Percentiles rank a stretch among this genome's conserved stretches.
Evolutionary conservation across 2,329 filamentous ascomycete species (phyloP).

Genomic region (Talaromyces sp.): DNA sequence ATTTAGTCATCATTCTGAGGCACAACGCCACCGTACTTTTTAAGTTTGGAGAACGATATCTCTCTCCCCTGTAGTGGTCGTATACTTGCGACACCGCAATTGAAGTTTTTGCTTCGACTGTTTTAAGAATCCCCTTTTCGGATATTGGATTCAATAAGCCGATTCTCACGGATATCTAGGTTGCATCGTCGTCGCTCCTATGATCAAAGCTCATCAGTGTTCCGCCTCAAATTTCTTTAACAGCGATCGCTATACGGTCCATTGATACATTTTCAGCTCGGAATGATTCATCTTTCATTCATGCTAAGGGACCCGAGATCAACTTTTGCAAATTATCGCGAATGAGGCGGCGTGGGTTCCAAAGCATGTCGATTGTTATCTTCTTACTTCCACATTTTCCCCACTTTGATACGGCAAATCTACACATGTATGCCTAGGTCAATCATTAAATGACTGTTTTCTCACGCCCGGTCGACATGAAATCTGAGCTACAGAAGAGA

Average conservation of each 20-base stretch:
- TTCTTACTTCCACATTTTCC: background rate
- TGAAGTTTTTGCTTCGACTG: background rate
- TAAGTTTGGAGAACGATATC: background rate
- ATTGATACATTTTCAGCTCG: too few species aligned
- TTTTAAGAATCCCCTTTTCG: conserved; percentile 1
- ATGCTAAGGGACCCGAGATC: too few species aligned
- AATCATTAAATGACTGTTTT: too few species aligned
- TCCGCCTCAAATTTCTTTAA: background rate
- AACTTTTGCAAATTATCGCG: too few species aligned
- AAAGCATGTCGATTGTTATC: too few species aligned
- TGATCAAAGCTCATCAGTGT: background rate
- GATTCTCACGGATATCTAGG: background rate
- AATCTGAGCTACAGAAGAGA: too few species aligned
- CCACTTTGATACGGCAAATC: too few species aligned
- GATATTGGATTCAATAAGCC: background rate
- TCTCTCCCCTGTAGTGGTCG: background rate
- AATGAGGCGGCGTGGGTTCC: too few species aligned
- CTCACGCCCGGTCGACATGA: too few species aligned
- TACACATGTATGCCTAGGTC: too few species aligned
- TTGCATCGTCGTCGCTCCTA: background rate
- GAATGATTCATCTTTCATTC: too few species aligned
- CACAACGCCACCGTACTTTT: background rate
- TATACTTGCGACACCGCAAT: conserved; percentile 1
- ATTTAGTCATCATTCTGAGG: too few species aligned
- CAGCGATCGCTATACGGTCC: background rate